Base-by-base conservation (phyloP, 768 basidiomycete species). In the Psilocybe sp. region DNA sequence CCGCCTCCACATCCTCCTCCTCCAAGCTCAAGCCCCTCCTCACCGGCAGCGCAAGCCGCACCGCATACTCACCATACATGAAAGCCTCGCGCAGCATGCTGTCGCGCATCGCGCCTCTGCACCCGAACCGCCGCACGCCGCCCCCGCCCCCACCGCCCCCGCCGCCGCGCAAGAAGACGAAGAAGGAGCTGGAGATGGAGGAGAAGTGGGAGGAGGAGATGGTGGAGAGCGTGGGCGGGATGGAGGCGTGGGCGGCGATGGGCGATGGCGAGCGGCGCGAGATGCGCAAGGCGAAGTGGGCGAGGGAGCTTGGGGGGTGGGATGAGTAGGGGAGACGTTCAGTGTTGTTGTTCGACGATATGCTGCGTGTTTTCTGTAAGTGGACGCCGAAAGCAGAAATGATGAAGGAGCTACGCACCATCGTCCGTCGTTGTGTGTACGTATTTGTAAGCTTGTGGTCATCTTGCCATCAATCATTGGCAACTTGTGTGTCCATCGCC, bases 131-230 rank as follows among this genome's bases (percentile, higher is more conserved):
- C 42, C 77, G 80, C 12, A 80, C 85, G 1, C 89, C 89, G 0
- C 88, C 89, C 0, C 88, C 86, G 0, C 85, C 86, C 0, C 75
- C 72, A 2, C 89, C 89, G 1, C 80, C 81, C 4, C 82, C 82
- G 0, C 86, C 87, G 4, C 82, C 84, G 40, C 80, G 76, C 54
- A 87, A 83, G 69, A 91, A 91, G 72, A 84, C 81, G 45, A 89
- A 89, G 73, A 91, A 90, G 63, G 81, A 88, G 66, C 66, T 87
- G 18, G 79, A 83, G 59, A 67, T 79, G 60, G 89, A 91, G 66
- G 89, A 91, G 64, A 78, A 76, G 59, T 89, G 89, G 78, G 88
- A 90, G 61, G 81, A 87, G 64, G 88, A 92, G 67, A 66, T 91
- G 50, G 73, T 85, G 19, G 89, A 91, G 54, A 81, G 73, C 38